Base-by-base conservation (phyloP, 306 rosid genomes). In the Adenanthera pavonina region DNA sequence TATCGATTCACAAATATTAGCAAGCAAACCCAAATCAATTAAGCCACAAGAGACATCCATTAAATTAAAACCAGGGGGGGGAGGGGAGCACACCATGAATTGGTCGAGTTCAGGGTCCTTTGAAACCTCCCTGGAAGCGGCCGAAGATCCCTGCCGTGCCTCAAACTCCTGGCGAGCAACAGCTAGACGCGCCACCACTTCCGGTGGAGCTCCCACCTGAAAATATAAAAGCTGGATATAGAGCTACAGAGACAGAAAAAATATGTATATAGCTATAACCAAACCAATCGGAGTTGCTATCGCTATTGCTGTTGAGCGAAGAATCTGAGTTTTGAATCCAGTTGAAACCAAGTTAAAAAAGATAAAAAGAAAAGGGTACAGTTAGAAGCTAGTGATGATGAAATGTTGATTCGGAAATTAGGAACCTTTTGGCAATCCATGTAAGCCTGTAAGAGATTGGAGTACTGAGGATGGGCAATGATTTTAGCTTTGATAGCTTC, bases 41-140 rank as follows among this genome's bases (percentile, higher is more conserved):
- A 69, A 6, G 11, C 19, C 17, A 6, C 11, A 3, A 72, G 36
- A 8, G 49, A 75, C 76, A 8, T 13, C 47, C 57, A 60, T 59
- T 30, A 43, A 35, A 54, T 33, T 25, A 60, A 10, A n/a, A n/a
- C 30, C 1, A 0, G 30, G 30, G 33, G 4, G 12, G 9, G 19
- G 33, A 54, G 61, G 3, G 34, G 9, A 33, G 0, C 51, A 13
- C 79, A 95, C 99, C 98, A 96, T 96, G 88, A 96, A 96, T 82
- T 93, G 99, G 56, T 96, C 99, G 40, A 96, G 98, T 82, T 96
- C 99, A 59, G 98, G 99, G 81, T 96, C 99, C 86, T 96, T 93
- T 0, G 89, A 86, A 80, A 44, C 25, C 10, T 96, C 97, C 85
- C 98, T 89, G 0, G 94, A 81, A 25, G 68, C 38, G 78, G 64